Percentiles rank a stretch among this genome's conserved stretches.
These are phyloP conservation scores for Laburnicola sp. DNA, from an alignment of 2,329 filamentous ascomycete genomes.

Conservation along the genomic window DNA sequence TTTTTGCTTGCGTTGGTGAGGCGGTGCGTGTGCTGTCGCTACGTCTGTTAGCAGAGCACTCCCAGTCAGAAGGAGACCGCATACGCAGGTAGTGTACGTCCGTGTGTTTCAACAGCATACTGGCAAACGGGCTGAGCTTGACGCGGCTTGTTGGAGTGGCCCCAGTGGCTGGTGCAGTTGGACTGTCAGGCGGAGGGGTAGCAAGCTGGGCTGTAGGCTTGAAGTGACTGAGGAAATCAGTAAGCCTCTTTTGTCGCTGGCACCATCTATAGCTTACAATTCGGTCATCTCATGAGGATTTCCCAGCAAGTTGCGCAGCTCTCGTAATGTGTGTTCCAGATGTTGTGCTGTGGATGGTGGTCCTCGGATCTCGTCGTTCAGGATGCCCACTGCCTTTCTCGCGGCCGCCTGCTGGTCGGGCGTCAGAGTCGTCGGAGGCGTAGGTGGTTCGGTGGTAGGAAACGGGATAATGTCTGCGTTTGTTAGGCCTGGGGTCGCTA, in stretches of 20 bases:
- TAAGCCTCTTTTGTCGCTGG: slow-evolving; percentile 14
- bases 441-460: slow-evolving; percentile 48
- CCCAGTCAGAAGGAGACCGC: slow-evolving; percentile 6
- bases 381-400: slow-evolving; percentile 61
- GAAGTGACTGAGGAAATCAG: slow-evolving; percentile 30
- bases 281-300: slow-evolving; percentile 70
- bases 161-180: slow-evolving; percentile 26
- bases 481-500: slow-evolving; percentile 19
- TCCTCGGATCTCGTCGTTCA: slow-evolving; percentile 71
- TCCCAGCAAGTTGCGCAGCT: slow-evolving; percentile 71
- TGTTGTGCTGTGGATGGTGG: slow-evolving; percentile 63
- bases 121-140: slow-evolving; percentile 57
- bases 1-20: slow-evolving; percentile 16
- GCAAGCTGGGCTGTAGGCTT: slow-evolving; percentile 36
- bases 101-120: slow-evolving; percentile 54
- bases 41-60: slow-evolving; percentile 17
- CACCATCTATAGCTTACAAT: slow-evolving; percentile 56
- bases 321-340: slow-evolving; percentile 71
- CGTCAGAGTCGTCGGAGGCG: slow-evolving; percentile 42
- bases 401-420: slow-evolving; percentile 54
- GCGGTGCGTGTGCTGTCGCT: slow-evolving; percentile 21
- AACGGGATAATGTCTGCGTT: slow-evolving; percentile 51
- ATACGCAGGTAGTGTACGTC: slow-evolving; percentile 43
- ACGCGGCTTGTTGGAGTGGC: slow-evolving; percentile 17
- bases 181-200: slow-evolving; percentile 36